Evolutionary conservation across 768 basidiomycete species (phyloP).

Genomic region (Psilocybe tampanensis): DNA sequence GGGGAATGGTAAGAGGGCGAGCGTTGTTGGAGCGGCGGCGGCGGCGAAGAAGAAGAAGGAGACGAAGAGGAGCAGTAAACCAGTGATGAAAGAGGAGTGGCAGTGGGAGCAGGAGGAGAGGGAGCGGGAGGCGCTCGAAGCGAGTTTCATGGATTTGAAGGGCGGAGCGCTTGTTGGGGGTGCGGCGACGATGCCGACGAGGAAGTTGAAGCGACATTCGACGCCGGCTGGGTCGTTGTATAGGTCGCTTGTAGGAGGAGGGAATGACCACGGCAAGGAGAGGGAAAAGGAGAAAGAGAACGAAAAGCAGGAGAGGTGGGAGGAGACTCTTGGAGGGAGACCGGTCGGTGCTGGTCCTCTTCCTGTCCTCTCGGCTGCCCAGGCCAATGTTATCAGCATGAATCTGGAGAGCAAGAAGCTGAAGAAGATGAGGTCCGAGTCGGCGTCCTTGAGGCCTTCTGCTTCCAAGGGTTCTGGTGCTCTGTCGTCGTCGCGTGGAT

Average conservation of each 20-base stretch:
- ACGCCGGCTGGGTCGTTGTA: constrained; percentile 2
- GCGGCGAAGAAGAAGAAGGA: neutral
- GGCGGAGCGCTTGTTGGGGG: neutral
- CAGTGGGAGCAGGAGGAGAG: neutral
- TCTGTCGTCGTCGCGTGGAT: neutral
- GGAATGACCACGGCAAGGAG: neutral
- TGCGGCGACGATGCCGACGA: constrained; percentile 1
- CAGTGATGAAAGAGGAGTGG: neutral
- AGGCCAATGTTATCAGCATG: neutral
- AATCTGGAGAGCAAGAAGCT: constrained; percentile 1
- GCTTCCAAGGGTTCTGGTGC: neutral
- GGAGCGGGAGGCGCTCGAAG: neutral
- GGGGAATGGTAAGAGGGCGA: neutral
- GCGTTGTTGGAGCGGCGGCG: neutral
- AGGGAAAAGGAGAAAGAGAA: neutral
- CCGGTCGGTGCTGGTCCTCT: neutral
- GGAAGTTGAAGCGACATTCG: constrained; percentile 18
- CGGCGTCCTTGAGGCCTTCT: constrained; percentile 1
- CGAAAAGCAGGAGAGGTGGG: constrained; percentile 2
- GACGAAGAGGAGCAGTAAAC: neutral
- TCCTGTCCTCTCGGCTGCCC: neutral
- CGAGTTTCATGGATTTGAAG: constrained; percentile 17
- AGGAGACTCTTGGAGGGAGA: neutral
- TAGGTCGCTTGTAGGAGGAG: neutral
- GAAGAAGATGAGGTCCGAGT: constrained; percentile 13